Percentiles rank a stretch among this genome's conserved stretches.
Conservation (phyloP, 2,329 filamentous ascomycete species). For the Arthrobotrys sinensis region DNA sequence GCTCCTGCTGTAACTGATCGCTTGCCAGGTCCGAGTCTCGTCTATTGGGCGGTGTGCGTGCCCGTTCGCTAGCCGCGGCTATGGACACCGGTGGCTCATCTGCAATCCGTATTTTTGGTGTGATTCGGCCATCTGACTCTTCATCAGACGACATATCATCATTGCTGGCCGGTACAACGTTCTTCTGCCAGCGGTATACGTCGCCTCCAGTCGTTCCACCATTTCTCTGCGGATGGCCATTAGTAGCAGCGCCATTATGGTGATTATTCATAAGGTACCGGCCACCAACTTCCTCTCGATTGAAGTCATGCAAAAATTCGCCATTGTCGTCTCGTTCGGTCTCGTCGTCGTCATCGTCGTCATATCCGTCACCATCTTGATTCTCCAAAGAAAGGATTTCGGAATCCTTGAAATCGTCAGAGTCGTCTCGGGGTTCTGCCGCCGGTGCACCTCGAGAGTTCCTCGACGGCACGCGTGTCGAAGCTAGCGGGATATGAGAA, state of each 20-base stretch:
- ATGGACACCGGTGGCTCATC: conserved; percentile 26
- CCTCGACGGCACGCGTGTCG: conserved; percentile 49
- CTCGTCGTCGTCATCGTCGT: conserved; percentile 39
- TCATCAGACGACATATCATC: conserved; percentile 44
- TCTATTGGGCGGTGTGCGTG: conserved; percentile 28
- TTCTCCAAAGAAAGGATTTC: conserved; percentile 53
- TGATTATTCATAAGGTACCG: conserved; percentile 51
- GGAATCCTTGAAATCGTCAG: conserved; percentile 57
- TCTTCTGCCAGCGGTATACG: conserved; percentile 48
- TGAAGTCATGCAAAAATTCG: conserved; percentile 49
- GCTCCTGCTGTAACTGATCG: conserved; percentile 50
- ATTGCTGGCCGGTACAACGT: conserved; percentile 21
- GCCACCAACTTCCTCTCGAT: conserved; percentile 50
- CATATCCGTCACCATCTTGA: conserved; percentile 41
- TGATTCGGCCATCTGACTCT: conserved; percentile 52
- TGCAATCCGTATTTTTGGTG: conserved; percentile 46
- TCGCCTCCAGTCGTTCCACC: conserved; percentile 26
- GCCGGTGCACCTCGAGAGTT: conserved; percentile 35
- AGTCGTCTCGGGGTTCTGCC: conserved; percentile 41
- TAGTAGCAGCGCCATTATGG: conserved; percentile 7
- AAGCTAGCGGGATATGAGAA: conserved; percentile 50
- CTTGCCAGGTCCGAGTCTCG: conserved; percentile 27
- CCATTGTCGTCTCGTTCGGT: conserved; percentile 39
- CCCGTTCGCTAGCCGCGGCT: conserved; percentile 23
- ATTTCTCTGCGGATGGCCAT: conserved; percentile 16